These are phyloP conservation scores for Globisporangium emineosum DNA, from an alignment of 352 stramenopile genomes.

Conservation along the genomic window DNA sequence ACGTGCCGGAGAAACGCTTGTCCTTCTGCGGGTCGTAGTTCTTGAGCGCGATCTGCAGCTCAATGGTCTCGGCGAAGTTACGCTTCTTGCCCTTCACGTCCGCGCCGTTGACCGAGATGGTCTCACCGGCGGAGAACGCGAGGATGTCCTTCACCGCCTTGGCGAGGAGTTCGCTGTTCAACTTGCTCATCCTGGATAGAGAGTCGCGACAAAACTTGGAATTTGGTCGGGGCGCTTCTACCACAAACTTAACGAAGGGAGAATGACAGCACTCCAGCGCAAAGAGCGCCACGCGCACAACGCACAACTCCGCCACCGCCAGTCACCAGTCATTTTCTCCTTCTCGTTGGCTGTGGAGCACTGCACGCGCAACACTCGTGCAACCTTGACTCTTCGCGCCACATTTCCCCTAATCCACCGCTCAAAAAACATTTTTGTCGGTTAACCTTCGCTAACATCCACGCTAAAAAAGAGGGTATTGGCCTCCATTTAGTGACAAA, in stretches of 20 bases:
- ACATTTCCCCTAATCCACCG: background rate
- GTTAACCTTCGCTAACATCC: background rate
- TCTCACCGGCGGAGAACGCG: slow-evolving; percentile 93
- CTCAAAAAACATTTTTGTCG: background rate
- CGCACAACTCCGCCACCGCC: background rate
- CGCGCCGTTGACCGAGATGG: slow-evolving; percentile 86
- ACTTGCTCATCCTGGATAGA: slow-evolving; percentile 88
- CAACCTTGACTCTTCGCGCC: background rate
- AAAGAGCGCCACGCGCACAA: background rate
- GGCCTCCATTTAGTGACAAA: too few relatives aligned
- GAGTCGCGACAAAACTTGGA: slow-evolving; percentile 13
- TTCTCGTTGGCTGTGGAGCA: background rate
- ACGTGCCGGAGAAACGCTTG: slow-evolving; percentile 99
- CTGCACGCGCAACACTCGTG: background rate
- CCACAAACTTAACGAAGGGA: slow-evolving; percentile 72
- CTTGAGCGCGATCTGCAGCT: slow-evolving; percentile 99
- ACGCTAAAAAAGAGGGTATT: too few relatives aligned
- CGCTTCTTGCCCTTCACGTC: slow-evolving; percentile 99
- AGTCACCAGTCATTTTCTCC: slow-evolving; percentile 6
- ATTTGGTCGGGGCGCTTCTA: slow-evolving; percentile 56
- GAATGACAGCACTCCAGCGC: slow-evolving; percentile 34
- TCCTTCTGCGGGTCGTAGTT: slow-evolving; percentile 99
- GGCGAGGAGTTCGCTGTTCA: slow-evolving; percentile 96
- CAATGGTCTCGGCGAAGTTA: slow-evolving; percentile 99
- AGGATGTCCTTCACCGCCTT: slow-evolving; percentile 96